Evolutionary conservation across 2,329 filamentous ascomycete species (phyloP).

Genomic region (Colletotrichum sp.): DNA sequence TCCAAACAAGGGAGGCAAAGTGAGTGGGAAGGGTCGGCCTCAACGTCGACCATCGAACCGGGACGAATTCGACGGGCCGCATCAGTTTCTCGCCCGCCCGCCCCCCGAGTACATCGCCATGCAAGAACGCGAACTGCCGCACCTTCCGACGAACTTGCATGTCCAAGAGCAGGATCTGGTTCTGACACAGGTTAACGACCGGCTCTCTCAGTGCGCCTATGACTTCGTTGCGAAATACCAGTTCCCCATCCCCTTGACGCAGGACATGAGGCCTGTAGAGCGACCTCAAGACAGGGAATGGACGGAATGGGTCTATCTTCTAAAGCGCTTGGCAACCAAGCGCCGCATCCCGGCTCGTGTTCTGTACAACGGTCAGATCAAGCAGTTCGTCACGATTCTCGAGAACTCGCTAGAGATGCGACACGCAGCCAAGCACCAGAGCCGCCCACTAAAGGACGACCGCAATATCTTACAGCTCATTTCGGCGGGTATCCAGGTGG

Average conservation of each 20-base stretch:
- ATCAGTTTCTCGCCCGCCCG: slow-evolving; percentile 80
- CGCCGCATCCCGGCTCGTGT: slow-evolving; percentile 83
- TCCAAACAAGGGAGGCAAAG: slow-evolving; percentile 47
- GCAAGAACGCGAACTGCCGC: slow-evolving; percentile 81
- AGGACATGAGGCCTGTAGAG: slow-evolving; percentile 80
- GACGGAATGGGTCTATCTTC: slow-evolving; percentile 90
- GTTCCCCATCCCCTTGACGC: slow-evolving; percentile 84
- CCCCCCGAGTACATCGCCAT: slow-evolving; percentile 73
- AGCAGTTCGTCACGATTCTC: slow-evolving; percentile 86
- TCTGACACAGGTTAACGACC: slow-evolving; percentile 80
- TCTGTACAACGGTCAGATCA: slow-evolving; percentile 89
- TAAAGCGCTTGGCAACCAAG: slow-evolving; percentile 86
- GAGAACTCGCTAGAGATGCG: slow-evolving; percentile 91
- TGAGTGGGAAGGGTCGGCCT: slow-evolving; percentile 52
- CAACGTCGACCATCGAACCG: slow-evolving; percentile 79
- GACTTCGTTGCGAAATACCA: slow-evolving; percentile 92
- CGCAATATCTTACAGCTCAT: slow-evolving; percentile 88
- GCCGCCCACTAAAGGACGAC: slow-evolving; percentile 84
- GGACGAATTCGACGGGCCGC: slow-evolving; percentile 88
- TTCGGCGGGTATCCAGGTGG: slow-evolving; percentile 85
- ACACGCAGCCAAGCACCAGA: slow-evolving; percentile 84
- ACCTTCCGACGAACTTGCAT: slow-evolving; percentile 81
- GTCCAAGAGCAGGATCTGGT: slow-evolving; percentile 87
- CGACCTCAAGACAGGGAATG: slow-evolving; percentile 81
- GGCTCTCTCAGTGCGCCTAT: slow-evolving; percentile 84